Evolutionary conservation across 2,329 filamentous ascomycete genomes (phyloP).

Genomic region (Chaetomiaceae sp.): DNA sequence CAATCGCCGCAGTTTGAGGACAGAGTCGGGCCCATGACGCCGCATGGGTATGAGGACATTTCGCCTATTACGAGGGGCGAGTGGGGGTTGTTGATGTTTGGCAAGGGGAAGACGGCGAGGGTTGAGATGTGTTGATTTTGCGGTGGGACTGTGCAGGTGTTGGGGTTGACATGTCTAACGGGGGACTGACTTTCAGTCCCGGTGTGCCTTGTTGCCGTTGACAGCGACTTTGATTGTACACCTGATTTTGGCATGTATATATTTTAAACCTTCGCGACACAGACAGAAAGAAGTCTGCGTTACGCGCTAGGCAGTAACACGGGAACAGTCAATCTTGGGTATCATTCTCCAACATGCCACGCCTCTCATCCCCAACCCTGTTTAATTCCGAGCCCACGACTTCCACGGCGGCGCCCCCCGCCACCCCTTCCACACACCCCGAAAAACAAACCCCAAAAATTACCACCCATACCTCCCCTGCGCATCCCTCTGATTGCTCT

Average conservation of each 20-base stretch:
- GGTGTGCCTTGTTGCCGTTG: no score
- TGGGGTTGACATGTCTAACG: neutral
- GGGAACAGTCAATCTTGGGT: neutral
- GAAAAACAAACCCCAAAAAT: constrained; percentile 22
- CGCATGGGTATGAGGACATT: constrained; percentile 58
- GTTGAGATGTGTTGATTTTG: constrained; percentile 47
- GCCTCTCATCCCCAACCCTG: neutral
- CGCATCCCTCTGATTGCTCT: constrained; percentile 75
- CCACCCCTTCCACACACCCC: neutral
- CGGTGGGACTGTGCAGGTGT: neutral
- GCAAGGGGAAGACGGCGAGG: constrained; percentile 43
- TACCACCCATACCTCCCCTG: constrained; percentile 79
- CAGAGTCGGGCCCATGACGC: constrained; percentile 48
- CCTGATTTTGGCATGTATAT: no score
- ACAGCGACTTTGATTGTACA: no score
- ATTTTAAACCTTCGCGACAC: neutral
- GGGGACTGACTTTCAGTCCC: no score
- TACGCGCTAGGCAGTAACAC: neutral
- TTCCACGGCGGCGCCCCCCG: no score
- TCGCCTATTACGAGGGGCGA: constrained; percentile 59
- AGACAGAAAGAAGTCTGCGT: neutral
- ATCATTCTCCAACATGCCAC: neutral
- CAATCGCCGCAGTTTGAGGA: constrained; percentile 17
- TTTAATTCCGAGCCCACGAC: no score
- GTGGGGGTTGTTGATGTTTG: constrained; percentile 58